Evolutionary conservation across 805 yeast species (phyloP).

Genomic region (Yamadazyma olivae): DNA sequence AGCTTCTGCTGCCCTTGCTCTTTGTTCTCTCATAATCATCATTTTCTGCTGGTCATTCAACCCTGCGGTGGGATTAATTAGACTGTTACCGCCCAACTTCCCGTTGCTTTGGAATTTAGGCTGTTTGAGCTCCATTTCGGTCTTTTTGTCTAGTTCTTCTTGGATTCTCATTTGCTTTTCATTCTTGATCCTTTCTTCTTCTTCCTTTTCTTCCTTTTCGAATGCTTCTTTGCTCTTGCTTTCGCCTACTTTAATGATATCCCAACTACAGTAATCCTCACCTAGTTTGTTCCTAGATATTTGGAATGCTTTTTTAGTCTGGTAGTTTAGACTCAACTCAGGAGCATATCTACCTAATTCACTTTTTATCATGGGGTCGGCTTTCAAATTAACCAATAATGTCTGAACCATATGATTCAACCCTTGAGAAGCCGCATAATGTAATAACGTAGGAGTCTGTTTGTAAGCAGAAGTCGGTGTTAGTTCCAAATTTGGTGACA

Average conservation of each 20-base stretch:
- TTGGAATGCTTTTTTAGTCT: slow-evolving; percentile 58
- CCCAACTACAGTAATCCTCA: slow-evolving; percentile 71
- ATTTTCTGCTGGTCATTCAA: slow-evolving; percentile 70
- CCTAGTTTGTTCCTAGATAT: slow-evolving; percentile 66
- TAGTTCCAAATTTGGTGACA: slow-evolving; percentile 51
- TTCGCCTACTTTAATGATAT: slow-evolving; percentile 57
- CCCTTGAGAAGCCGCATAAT: slow-evolving; percentile 71
- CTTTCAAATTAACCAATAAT: slow-evolving; percentile 60
- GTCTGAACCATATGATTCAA: slow-evolving; percentile 63
- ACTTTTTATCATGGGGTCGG: slow-evolving; percentile 63
- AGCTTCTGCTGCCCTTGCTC: slow-evolving; percentile 97
- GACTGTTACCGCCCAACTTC: slow-evolving; percentile 21
- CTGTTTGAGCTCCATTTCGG: slow-evolving; percentile 36
- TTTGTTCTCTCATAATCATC: slow-evolving; percentile 85
- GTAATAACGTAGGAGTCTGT: slow-evolving; percentile 70
- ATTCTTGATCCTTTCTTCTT: slow-evolving; percentile 31
- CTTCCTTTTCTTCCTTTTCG: slow-evolving; percentile 37
- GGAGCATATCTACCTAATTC: slow-evolving; percentile 60
- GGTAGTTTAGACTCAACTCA: slow-evolving; percentile 54
- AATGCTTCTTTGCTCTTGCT: slow-evolving; percentile 58
- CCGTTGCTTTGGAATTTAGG: slow-evolving; percentile 33
- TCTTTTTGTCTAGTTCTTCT: slow-evolving; percentile 41
- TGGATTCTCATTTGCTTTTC: slow-evolving; percentile 42
- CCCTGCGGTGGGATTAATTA: slow-evolving; percentile 50
- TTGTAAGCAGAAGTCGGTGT: slow-evolving; percentile 52